Evolutionary conservation across 2,329 filamentous ascomycete genomes (phyloP).

Genomic region (Diaporthe ampelina): DNA sequence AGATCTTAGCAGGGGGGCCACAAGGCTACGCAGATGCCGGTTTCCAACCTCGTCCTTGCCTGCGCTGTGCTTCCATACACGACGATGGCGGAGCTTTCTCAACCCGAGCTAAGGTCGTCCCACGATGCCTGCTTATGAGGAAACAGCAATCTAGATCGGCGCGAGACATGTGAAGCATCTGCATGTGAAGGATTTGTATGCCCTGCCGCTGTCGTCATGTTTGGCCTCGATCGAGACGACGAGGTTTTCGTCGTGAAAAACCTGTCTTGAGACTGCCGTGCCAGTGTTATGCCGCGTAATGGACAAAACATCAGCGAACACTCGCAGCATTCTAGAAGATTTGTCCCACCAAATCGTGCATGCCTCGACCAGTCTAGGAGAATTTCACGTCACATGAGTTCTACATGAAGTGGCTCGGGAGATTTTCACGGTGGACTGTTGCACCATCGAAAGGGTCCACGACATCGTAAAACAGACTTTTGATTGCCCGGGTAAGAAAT

Average conservation of each 20-base stretch:
- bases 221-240: neutral
- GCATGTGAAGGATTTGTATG: neutral
- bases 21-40: neutral
- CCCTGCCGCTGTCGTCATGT: no score
- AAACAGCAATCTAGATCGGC: conserved; percentile 3
- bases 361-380: neutral
- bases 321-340: neutral
- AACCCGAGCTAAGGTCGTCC: neutral
- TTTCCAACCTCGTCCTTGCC: neutral
- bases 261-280: neutral
- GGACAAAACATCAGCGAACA: neutral
- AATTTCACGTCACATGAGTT: conserved; percentile 24
- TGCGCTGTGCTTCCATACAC: neutral
- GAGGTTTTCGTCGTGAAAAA: neutral
- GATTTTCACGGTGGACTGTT: neutral
- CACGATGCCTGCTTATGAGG: neutral
- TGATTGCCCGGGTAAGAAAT: neutral
- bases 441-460: neutral
- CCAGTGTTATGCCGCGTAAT: neutral
- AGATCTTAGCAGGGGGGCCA: neutral
- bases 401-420: conserved; percentile 30
- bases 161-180: neutral
- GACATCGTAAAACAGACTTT: conserved; percentile 7
- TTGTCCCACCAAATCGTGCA: neutral
- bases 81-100: neutral